A percentile compares a stretch with the other conserved stretches of the same genome.
These are phyloP conservation scores for Hura crepitans DNA, from an alignment of 441 rosid genomes.

Conservation along the genomic window DNA sequence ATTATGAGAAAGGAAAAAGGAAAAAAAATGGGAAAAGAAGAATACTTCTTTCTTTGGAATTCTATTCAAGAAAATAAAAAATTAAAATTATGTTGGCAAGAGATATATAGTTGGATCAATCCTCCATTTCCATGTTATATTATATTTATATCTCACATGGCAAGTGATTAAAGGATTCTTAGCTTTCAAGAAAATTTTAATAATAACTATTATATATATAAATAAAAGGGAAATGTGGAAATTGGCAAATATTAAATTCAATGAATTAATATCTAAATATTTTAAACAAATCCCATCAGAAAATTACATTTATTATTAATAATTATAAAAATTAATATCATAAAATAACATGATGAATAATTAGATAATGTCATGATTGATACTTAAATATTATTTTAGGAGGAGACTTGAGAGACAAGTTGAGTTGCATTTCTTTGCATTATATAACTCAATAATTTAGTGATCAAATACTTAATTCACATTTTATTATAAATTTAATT, in stretches of 20 bases:
- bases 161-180: slow-evolving; percentile 36
- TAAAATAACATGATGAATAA: neutral
- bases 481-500: neutral
- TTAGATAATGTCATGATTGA: neutral
- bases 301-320: neutral
- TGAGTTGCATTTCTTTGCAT: slow-evolving; percentile 11
- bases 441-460: neutral
- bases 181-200: slow-evolving; percentile 36
- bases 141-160: slow-evolving; percentile 26
- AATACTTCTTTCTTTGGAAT: neutral
- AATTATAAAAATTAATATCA: neutral
- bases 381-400: neutral
- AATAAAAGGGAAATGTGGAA: neutral
- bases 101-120: slow-evolving; percentile 14
- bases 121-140: neutral
- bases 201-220: slow-evolving; percentile 13
- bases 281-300: neutral
- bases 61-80: neutral
- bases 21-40: neutral
- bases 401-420: slow-evolving; percentile 9
- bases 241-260: slow-evolving; percentile 17
- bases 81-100: neutral
- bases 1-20: neutral
- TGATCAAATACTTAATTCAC: neutral
- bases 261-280: slow-evolving; percentile 3